Percentiles rank a stretch among this genome's conserved stretches.
Conservation (phyloP, 768 basidiomycete genomes). For the Astraeus odoratus region DNA sequence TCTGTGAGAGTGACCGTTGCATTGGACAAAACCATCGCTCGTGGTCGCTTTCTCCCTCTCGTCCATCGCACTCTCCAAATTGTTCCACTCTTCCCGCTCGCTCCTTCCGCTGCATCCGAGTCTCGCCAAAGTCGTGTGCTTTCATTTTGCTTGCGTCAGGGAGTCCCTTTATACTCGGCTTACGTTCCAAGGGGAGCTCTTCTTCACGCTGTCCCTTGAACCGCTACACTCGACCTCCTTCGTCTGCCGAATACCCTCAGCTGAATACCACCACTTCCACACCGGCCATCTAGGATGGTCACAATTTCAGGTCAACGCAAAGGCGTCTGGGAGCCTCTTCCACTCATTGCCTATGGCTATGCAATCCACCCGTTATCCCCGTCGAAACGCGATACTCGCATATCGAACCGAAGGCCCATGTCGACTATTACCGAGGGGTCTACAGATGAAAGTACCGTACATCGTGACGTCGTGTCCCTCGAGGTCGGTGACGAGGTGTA, state of each 20-base stretch:
- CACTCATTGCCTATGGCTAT: constrained; percentile 84
- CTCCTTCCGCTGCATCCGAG: too few species aligned
- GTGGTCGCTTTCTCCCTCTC: too few species aligned
- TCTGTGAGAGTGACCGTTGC: too few species aligned
- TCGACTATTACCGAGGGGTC: constrained; percentile 41
- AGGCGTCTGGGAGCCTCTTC: constrained; percentile 58
- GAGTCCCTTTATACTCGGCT: too few species aligned
- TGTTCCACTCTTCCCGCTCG: too few species aligned
- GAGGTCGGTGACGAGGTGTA: constrained; percentile 97
- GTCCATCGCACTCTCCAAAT: too few species aligned
- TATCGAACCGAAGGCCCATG: constrained; percentile 38
- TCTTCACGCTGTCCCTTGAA: too few species aligned
- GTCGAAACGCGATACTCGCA: constrained; percentile 63
- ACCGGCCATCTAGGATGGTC: constrained; percentile 10
- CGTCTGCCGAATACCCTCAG: not conserved
- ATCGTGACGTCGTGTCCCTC: constrained; percentile 74
- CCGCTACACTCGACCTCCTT: not conserved
- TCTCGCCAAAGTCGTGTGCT: too few species aligned
- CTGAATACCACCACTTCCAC: not conserved
- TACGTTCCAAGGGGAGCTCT: too few species aligned
- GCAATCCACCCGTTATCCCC: constrained; percentile 79
- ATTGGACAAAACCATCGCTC: too few species aligned
- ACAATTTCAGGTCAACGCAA: constrained; percentile 24
- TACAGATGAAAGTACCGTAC: constrained; percentile 54
- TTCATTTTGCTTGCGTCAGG: too few species aligned